A percentile compares a stretch with the other conserved stretches of the same genome.
These are phyloP conservation scores for Diaporthe velutina DNA, from an alignment of 2,329 filamentous ascomycete genomes.

Conservation along the genomic window DNA sequence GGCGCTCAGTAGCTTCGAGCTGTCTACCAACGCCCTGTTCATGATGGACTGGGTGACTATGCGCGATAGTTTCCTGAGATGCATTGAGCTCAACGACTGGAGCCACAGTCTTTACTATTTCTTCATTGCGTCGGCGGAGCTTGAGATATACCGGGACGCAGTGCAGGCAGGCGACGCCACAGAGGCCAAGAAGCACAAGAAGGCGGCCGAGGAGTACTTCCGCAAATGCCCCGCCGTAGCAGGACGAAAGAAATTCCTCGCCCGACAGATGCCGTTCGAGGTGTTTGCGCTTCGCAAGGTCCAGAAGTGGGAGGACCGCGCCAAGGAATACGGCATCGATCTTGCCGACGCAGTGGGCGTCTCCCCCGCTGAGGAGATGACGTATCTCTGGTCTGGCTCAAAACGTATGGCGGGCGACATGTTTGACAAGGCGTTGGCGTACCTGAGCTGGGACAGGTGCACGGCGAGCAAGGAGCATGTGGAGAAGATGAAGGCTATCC, in stretches of 20 bases:
- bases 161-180: slow-evolving; percentile 53
- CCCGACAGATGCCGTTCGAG: slow-evolving; percentile 90
- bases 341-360: slow-evolving; percentile 85
- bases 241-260: slow-evolving; percentile 92
- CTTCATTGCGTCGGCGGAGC: slow-evolving; percentile 81
- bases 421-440: slow-evolving; percentile 71
- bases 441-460: slow-evolving; percentile 76
- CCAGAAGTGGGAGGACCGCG: slow-evolving; percentile 86
- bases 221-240: slow-evolving; percentile 78
- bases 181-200: slow-evolving; percentile 69
- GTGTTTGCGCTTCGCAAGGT: slow-evolving; percentile 87
- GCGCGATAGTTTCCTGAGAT: slow-evolving; percentile 79
- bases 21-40: slow-evolving; percentile 83
- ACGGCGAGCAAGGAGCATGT: slow-evolving; percentile 58
- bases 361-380: slow-evolving; percentile 89
- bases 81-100: slow-evolving; percentile 89
- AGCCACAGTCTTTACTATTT: slow-evolving; percentile 91
- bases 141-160: slow-evolving; percentile 83
- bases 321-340: slow-evolving; percentile 74
- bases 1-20: slow-evolving; percentile 87
- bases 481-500: slow-evolving; percentile 62
- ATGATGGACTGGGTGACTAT: slow-evolving; percentile 82
- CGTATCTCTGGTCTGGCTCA: slow-evolving; percentile 91
- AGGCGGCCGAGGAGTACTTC: slow-evolving; percentile 77
- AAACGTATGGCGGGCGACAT: slow-evolving; percentile 81